Percentiles rank a stretch among this genome's conserved stretches.
These are phyloP conservation scores for Didymella lethalis DNA, from an alignment of 2,329 filamentous ascomycete genomes.

Conservation along the genomic window DNA sequence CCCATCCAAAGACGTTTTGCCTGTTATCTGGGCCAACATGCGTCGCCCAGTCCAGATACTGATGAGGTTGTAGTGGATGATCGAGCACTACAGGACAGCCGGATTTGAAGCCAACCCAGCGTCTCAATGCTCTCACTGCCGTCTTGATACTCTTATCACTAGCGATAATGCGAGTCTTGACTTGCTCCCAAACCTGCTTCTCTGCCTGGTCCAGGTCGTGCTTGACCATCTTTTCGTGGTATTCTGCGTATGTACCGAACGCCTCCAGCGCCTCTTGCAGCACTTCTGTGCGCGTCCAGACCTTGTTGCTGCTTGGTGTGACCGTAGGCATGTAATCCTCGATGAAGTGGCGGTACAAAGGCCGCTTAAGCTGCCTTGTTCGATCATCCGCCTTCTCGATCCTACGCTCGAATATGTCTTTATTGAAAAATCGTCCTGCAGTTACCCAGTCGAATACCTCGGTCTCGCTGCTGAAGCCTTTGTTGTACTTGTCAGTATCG, in stretches of 20 bases:
- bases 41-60: slow-evolving; percentile 35
- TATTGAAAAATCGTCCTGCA: slow-evolving; percentile 66
- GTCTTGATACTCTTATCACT: slow-evolving; percentile 35
- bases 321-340: slow-evolving; percentile 68
- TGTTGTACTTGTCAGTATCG: slow-evolving; percentile 58
- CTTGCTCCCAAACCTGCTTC: slow-evolving; percentile 53
- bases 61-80: slow-evolving; percentile 21
- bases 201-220: slow-evolving; percentile 52
- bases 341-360: slow-evolving; percentile 67
- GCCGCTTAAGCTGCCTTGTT: slow-evolving; percentile 62
- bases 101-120: slow-evolving; percentile 46
- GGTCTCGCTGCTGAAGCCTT: slow-evolving; percentile 63
- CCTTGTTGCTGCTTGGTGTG: slow-evolving; percentile 38
- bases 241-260: slow-evolving; percentile 60
- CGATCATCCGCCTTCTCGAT: slow-evolving; percentile 62
- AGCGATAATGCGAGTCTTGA: slow-evolving; percentile 52
- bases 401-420: slow-evolving; percentile 46
- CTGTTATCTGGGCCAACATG: slow-evolving; percentile 22
- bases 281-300: slow-evolving; percentile 55
- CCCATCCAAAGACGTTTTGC: slow-evolving; percentile 38
- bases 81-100: slow-evolving; percentile 30
- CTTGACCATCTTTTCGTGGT: slow-evolving; percentile 51
- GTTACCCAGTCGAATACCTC: slow-evolving; percentile 70
- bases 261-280: slow-evolving; percentile 61
- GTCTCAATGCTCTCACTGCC: slow-evolving; percentile 41